Evolutionary conservation across 768 basidiomycete species (phyloP).

Genomic region (Tylopilus vinaceipallidus): DNA sequence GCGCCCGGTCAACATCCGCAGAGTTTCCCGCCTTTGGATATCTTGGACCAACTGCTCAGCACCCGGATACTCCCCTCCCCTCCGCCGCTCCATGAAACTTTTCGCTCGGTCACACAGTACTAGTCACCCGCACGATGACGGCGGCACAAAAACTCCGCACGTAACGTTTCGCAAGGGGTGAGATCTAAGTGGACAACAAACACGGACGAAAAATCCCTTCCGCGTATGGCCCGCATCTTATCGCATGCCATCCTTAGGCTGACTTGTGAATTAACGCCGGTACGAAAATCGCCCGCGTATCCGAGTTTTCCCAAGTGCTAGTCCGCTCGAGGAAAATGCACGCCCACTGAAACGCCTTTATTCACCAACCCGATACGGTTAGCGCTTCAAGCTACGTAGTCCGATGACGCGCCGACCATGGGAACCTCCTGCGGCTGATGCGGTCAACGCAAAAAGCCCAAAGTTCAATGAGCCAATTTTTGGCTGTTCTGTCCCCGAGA

Average conservation of each 20-base stretch:
- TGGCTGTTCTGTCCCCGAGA: slow-evolving; percentile 10
- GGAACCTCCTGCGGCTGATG: slow-evolving; percentile 22
- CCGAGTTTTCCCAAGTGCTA: slow-evolving; percentile 17
- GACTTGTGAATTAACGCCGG: slow-evolving; percentile 9
- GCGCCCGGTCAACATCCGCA: slow-evolving; percentile 19
- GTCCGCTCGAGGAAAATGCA: slow-evolving; percentile 9
- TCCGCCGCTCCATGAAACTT: slow-evolving; percentile 23
- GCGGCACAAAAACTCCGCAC: background rate
- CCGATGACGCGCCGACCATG: slow-evolving; percentile 13
- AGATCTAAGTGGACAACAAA: background rate
- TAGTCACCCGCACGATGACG: background rate
- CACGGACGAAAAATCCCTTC: slow-evolving; percentile 3
- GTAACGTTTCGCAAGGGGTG: background rate
- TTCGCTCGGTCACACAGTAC: background rate
- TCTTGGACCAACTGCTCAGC: slow-evolving; percentile 9
- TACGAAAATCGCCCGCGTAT: slow-evolving; percentile 13
- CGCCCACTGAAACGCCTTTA: slow-evolving; percentile 4
- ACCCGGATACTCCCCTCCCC: slow-evolving; percentile 14
- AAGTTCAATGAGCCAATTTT: slow-evolving; percentile 8
- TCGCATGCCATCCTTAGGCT: slow-evolving; percentile 15
- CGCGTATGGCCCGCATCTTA: slow-evolving; percentile 21
- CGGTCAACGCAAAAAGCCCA: slow-evolving; percentile 23
- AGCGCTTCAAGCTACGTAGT: slow-evolving; percentile 1
- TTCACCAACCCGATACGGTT: slow-evolving; percentile 7
- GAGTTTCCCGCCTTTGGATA: slow-evolving; percentile 22